phyloP scores from a whole-genome alignment of 179 eudicot genomes.

The Sideroxylon spinosum region DNA sequence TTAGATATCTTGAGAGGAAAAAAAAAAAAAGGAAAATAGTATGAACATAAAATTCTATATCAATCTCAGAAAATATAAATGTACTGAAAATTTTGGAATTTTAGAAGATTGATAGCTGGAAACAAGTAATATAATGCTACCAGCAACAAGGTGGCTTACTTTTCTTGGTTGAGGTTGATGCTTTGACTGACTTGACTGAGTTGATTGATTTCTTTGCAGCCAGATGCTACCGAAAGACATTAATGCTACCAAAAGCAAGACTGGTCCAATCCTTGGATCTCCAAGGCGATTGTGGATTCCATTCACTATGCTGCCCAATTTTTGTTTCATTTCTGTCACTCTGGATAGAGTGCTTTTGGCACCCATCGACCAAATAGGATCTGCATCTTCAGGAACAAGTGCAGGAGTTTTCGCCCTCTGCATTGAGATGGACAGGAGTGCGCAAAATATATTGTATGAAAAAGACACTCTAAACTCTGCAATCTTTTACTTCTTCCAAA shows the following conservation, averaged over 20 bases:
- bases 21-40: not conserved
- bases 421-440: not conserved
- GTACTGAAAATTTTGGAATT: too few relatives aligned
- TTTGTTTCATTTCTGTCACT: constrained; percentile 30
- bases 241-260: constrained; percentile 70
- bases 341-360: constrained; percentile 37
- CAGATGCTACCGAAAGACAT: constrained; percentile 58
- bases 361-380: constrained; percentile 60
- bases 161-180: constrained; percentile 20
- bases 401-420: constrained; percentile 77
- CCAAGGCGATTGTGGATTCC: constrained; percentile 28
- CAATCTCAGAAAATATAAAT: too few relatives aligned
- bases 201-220: constrained; percentile 45
- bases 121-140: not conserved
- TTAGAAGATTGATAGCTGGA: not conserved
- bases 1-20: not conserved
- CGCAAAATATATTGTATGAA: not conserved
- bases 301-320: constrained; percentile 26
- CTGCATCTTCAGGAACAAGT: constrained; percentile 71
- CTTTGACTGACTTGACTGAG: constrained; percentile 26
- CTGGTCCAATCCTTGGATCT: constrained; percentile 77
- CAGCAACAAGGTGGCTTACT: constrained; percentile 4
- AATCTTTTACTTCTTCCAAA: not conserved
- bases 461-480: constrained; percentile 5
- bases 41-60: not conserved